phyloP scores from a whole-genome alignment of 2,329 filamentous ascomycete species.

The Colletotrichum sp. region DNA sequence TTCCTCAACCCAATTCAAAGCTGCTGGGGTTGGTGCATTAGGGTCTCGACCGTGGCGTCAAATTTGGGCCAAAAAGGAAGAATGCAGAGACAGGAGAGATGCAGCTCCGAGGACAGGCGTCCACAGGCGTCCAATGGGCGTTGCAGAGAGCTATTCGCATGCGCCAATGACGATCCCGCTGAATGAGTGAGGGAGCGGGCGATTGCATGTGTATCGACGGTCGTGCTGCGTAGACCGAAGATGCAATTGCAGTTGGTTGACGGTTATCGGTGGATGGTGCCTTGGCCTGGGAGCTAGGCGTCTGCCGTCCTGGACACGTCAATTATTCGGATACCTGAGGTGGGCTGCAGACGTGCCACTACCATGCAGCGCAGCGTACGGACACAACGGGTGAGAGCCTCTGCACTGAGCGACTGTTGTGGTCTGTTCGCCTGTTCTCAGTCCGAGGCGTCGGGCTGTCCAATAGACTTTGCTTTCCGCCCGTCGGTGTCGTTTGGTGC shows the following conservation, averaged over 20 bases:
- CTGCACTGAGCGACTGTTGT: background rate
- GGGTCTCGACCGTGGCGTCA: conserved; percentile 4
- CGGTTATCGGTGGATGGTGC: background rate
- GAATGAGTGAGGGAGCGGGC: background rate
- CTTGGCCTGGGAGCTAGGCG: background rate
- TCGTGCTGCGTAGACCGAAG: background rate
- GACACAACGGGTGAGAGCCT: background rate
- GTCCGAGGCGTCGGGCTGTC: background rate
- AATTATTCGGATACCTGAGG: background rate
- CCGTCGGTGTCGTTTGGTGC: background rate
- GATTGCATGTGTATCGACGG: background rate
- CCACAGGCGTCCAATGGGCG: conserved; percentile 2
- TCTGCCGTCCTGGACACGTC: background rate
- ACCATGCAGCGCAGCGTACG: background rate
- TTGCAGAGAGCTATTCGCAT: background rate
- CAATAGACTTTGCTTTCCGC: background rate
- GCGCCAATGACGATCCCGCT: background rate
- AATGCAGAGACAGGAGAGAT: conserved; percentile 14
- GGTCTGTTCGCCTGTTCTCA: background rate
- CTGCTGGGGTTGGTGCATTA: conserved; percentile 12
- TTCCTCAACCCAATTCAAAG: background rate
- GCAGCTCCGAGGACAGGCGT: conserved; percentile 4
- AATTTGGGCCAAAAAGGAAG: conserved; percentile 9
- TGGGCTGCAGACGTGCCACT: background rate
- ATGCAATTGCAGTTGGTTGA: background rate